Base-by-base conservation (phyloP, 202 grass and related monocot species). In the Elaeis oleifera region DNA sequence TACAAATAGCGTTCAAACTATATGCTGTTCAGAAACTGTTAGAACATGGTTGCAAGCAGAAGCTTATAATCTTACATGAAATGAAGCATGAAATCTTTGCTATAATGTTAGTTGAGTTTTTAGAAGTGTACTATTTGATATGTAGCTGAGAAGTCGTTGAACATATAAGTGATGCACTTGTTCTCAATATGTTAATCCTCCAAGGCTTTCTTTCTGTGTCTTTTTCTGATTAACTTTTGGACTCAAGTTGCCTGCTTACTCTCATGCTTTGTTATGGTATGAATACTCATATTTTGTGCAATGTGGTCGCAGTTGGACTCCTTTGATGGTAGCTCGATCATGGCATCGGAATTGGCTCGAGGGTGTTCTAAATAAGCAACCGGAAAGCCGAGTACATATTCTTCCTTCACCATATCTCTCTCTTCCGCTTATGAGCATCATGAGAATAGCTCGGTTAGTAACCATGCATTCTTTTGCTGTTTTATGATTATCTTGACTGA, bases 401-500 rank as follows among this genome's bases (percentile, higher is more conserved):
- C 61, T 80, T 70, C 84, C 87, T 63, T 96, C 91, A 51, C 87
- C 86, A 15, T 90, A 90, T 61, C 69, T 96, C 3, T 88, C 78
- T 71, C 84, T 96, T 23, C 91, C 91, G 18, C 81, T 96, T 32
- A 88, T 90, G 87, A 96, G 91, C 70, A 85, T 85, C 54, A 80
- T 90, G 80, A 88, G 39, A 29, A 96, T 96, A 68, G 87, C 87
- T 27, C 88, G 91, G 91, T 90, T 20, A 70, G 70, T 56, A 50
- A 44, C 36, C 36, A 13, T 44, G 36, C 32, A 39, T 39, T 39
- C 32, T 39, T 39, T 39, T 39, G 11, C 11, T 44, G 36, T 44
- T 13, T 13, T 44, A 44, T 44, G 36, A 44, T 44, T 13, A 0
- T 44, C 9, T 44, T 44, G 36, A 14, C 36, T 14, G 36, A 13